phyloP scores from a whole-genome alignment of 768 basidiomycete genomes.

The Tephrocybe sp. region DNA sequence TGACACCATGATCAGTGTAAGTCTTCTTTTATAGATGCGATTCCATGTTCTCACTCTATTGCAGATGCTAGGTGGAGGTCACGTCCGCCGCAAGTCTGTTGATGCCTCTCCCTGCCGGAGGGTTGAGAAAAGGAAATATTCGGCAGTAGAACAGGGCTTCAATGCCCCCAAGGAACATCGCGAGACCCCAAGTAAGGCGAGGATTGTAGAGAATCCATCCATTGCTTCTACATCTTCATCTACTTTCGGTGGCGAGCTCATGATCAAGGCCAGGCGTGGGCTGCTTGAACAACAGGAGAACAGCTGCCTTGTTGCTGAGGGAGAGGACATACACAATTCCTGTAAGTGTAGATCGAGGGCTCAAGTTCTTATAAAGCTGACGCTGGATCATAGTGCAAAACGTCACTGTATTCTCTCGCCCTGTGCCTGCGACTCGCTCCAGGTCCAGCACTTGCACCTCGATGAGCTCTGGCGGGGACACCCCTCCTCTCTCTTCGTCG shows the following conservation, averaged over 20 bases:
- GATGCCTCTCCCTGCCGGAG: conserved; percentile 70
- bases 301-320: conserved; percentile 58
- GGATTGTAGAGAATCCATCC: conserved; percentile 60
- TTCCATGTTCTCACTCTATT: background rate
- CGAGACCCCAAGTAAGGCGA: conserved; percentile 42
- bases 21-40: conserved; percentile 18
- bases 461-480: conserved; percentile 60
- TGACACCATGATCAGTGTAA: conserved; percentile 79
- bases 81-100: conserved; percentile 66
- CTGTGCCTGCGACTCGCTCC: conserved; percentile 45
- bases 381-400: conserved; percentile 32
- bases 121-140: conserved; percentile 60
- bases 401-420: conserved; percentile 61
- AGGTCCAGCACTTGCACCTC: conserved; percentile 69
- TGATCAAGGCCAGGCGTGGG: conserved; percentile 63
- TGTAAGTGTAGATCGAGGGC: conserved; percentile 36
- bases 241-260: conserved; percentile 59
- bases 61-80: conserved; percentile 80
- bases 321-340: conserved; percentile 54
- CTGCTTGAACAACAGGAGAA: conserved; percentile 67
- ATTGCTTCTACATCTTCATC: conserved; percentile 59
- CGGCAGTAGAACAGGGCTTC: conserved; percentile 32
- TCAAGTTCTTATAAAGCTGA: conserved; percentile 4
- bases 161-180: conserved; percentile 25
- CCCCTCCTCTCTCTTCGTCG: conserved; percentile 66